Evolutionary conservation across 2,329 filamentous ascomycete genomes (phyloP).

Genomic region (Capronia coronata): DNA sequence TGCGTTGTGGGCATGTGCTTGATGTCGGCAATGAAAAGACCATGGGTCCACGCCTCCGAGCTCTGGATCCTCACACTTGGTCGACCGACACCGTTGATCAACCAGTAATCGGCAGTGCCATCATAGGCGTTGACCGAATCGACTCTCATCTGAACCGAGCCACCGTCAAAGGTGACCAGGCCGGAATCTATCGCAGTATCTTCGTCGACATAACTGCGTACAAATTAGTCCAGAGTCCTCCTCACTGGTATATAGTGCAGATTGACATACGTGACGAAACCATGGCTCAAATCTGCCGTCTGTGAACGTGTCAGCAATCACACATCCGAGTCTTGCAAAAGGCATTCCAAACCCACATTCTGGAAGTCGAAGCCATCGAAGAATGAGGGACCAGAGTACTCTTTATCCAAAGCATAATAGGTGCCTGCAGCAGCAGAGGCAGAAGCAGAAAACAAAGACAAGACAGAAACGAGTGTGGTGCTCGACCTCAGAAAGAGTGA

Average conservation of each 20-base stretch:
- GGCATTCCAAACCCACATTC: slow-evolving; percentile 24
- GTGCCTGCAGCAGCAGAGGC: slow-evolving; percentile 13
- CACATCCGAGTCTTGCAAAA: neutral
- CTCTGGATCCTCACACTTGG: slow-evolving; percentile 42
- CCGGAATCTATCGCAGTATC: slow-evolving; percentile 32
- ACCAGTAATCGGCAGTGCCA: slow-evolving; percentile 34
- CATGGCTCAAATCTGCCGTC: slow-evolving; percentile 42
- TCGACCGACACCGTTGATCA: slow-evolving; percentile 38
- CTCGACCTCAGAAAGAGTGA: slow-evolving; percentile 30
- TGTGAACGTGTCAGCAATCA: slow-evolving; percentile 7
- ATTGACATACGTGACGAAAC: slow-evolving; percentile 39
- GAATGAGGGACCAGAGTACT: slow-evolving; percentile 44
- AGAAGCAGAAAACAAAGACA: slow-evolving; percentile 24
- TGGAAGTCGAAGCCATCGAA: slow-evolving; percentile 47
- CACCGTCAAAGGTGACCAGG: slow-evolving; percentile 28
- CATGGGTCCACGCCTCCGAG: slow-evolving; percentile 40
- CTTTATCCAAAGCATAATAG: slow-evolving; percentile 32
- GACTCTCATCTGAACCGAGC: slow-evolving; percentile 22
- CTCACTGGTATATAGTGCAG: neutral
- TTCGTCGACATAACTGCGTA: slow-evolving; percentile 39
- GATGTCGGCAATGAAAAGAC: slow-evolving; percentile 44
- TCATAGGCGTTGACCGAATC: slow-evolving; percentile 25
- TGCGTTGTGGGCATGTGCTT: slow-evolving; percentile 42
- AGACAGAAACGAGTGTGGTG: slow-evolving; percentile 28
- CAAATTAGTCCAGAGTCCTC: slow-evolving; percentile 1